Evolutionary conservation across 192 early-diverging fungal genomes (phyloP).

Genomic region (Entomortierella beljakovae): DNA sequence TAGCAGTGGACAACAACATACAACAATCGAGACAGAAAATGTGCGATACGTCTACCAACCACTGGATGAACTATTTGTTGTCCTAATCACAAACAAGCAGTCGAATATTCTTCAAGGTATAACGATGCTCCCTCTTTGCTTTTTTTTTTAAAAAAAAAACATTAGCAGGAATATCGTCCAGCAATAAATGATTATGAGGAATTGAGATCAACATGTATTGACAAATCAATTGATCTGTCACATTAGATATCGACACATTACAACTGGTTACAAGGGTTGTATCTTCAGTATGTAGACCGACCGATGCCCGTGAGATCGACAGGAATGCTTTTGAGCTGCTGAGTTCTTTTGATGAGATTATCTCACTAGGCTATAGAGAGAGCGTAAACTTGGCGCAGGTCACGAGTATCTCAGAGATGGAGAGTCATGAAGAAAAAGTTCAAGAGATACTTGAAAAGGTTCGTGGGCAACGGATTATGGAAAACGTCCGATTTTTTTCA

Average conservation of each 20-base stretch:
- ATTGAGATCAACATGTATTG: no score
- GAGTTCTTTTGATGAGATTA: conserved; percentile 95
- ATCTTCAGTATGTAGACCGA: conserved; percentile 87
- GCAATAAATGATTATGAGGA: no score
- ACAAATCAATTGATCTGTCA: no score
- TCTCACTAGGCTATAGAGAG: conserved; percentile 91
- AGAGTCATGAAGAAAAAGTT: conserved; percentile 97
- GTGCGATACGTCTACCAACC: conserved; percentile 99
- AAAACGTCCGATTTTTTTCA: no score
- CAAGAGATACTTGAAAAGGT: conserved; percentile 94
- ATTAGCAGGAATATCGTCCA: no score
- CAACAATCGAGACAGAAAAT: conserved; percentile 96
- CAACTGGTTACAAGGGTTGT: conserved; percentile 94
- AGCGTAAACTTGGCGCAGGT: conserved; percentile 92
- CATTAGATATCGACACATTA: conserved; percentile 95
- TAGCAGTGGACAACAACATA: conserved; percentile 91
- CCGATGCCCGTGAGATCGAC: conserved; percentile 89
- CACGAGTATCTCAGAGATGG: conserved; percentile 95
- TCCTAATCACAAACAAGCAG: conserved; percentile 94
- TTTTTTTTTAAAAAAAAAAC: no score
- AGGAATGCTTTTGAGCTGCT: conserved; percentile 90
- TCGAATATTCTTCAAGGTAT: conserved; percentile 93
- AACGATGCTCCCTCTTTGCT: not conserved
- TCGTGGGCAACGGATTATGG: not conserved
- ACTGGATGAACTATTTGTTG: conserved; percentile 93